These are phyloP conservation scores for Rhododendron mucronatum DNA, from an alignment of 148 eudicot species.

Conservation along the genomic window DNA sequence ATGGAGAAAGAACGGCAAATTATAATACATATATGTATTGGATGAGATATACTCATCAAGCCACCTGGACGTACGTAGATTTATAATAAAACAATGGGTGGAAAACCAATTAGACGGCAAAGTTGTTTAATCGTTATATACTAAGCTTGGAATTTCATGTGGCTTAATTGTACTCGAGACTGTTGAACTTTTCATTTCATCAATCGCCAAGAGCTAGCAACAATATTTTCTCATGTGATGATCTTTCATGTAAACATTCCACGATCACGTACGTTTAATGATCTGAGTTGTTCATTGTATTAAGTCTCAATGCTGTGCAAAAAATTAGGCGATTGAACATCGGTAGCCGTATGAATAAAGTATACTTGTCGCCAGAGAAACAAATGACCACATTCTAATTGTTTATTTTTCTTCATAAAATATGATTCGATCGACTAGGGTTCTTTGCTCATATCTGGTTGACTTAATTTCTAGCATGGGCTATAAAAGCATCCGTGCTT, in stretches of 20 bases:
- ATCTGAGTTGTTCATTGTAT: background rate
- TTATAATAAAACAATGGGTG: background rate
- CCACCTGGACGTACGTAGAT: background rate
- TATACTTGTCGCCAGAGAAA: background rate
- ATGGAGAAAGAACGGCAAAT: background rate
- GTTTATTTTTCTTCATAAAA: too few relatives aligned
- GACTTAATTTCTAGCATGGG: background rate
- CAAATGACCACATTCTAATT: background rate
- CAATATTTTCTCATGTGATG: too few relatives aligned
- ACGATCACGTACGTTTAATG: background rate
- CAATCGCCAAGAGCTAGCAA: background rate
- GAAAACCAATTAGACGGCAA: background rate
- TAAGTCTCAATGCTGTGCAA: background rate
- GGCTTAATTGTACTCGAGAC: background rate
- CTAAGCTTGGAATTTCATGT: background rate
- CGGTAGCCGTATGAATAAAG: too few relatives aligned
- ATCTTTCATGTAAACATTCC: background rate
- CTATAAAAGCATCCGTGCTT: background rate
- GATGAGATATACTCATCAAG: background rate
- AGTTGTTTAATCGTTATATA: background rate
- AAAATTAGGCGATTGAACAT: background rate
- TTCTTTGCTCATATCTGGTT: background rate
- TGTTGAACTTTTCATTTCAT: background rate
- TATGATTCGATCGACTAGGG: too few relatives aligned
- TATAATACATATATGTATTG: background rate